These are phyloP conservation scores for Limonomyces culmigenus DNA, from an alignment of 1,284 basidiomycete genomes.

Conservation along the genomic window DNA sequence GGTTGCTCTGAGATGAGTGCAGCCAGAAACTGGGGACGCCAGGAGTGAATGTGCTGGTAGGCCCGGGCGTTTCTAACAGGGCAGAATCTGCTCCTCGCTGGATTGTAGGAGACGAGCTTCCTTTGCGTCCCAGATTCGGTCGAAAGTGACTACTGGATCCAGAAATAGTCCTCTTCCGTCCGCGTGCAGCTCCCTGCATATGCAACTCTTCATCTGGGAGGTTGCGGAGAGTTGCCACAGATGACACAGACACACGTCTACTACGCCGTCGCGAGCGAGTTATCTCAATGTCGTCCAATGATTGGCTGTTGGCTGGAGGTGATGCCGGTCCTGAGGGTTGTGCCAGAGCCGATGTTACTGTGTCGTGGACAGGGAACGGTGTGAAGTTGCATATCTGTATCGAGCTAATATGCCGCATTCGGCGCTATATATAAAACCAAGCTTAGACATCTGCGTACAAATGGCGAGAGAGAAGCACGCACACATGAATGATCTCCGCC, in stretches of 20 bases:
- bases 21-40: slow-evolving; percentile 19
- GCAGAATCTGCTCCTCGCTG: background rate
- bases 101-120: no score
- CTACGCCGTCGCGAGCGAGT: slow-evolving; percentile 37
- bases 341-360: slow-evolving; percentile 51
- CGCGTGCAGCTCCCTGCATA: slow-evolving; percentile 13
- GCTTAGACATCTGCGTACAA: no score
- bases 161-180: background rate
- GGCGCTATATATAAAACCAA: slow-evolving; percentile 31
- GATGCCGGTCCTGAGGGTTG: slow-evolving; percentile 44
- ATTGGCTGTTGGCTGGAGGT: slow-evolving; percentile 32
- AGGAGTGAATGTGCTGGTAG: no score
- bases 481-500: no score
- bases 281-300: slow-evolving; percentile 56
- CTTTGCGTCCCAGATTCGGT: background rate
- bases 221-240: slow-evolving; percentile 30
- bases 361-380: slow-evolving; percentile 63
- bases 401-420: slow-evolving; percentile 55
- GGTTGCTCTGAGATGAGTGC: slow-evolving; percentile 44
- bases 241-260: slow-evolving; percentile 43
- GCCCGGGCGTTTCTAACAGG: no score
- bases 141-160: background rate
- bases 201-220: slow-evolving; percentile 26
- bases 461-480: no score
- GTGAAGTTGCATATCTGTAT: slow-evolving; percentile 69